phyloP scores from a whole-genome alignment of 768 basidiomycete species.

The Macrolepiota fuliginosa region DNA sequence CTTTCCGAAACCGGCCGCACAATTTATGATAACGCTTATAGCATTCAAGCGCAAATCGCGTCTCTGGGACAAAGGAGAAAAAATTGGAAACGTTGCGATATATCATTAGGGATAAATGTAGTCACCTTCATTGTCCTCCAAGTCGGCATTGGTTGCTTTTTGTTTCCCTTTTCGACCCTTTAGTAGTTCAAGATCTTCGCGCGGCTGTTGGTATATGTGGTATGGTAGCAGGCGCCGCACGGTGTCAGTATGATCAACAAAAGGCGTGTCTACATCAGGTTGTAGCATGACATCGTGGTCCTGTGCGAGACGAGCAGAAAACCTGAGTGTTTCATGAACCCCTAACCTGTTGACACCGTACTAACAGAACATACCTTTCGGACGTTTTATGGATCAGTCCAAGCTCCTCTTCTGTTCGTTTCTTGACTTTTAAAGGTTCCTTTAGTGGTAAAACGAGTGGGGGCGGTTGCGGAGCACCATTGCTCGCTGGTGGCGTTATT shows the following conservation, averaged over 20 bases:
- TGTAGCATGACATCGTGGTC: conserved; percentile 62
- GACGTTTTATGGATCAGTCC: conserved; percentile 43
- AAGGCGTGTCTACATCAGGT: conserved; percentile 72
- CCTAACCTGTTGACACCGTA: neutral
- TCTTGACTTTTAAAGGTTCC: conserved; percentile 28
- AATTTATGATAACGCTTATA: conserved; percentile 55
- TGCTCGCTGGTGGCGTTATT: neutral
- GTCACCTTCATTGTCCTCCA: conserved; percentile 53
- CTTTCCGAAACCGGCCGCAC: conserved; percentile 54
- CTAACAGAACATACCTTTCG: conserved; percentile 35
- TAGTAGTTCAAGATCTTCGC: conserved; percentile 50
- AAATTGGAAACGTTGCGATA: neutral
- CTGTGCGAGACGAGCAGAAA: conserved; percentile 50
- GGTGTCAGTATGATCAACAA: conserved; percentile 57
- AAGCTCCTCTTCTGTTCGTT: conserved; percentile 49
- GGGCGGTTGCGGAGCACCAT: neutral
- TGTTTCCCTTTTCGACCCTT: conserved; percentile 57
- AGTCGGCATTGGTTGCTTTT: conserved; percentile 46
- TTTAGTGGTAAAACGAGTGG: conserved; percentile 15
- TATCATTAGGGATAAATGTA: neutral
- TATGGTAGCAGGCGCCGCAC: conserved; percentile 76
- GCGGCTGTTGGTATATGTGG: conserved; percentile 76
- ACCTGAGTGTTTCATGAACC: conserved; percentile 31
- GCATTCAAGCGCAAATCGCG: conserved; percentile 67
- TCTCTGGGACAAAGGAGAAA: conserved; percentile 45